Evolutionary conservation across 371 early-diverging fungal species (phyloP), one percentile per base, ranked within the genome.

Genomic region (Entomophthora muscae): DNA sequence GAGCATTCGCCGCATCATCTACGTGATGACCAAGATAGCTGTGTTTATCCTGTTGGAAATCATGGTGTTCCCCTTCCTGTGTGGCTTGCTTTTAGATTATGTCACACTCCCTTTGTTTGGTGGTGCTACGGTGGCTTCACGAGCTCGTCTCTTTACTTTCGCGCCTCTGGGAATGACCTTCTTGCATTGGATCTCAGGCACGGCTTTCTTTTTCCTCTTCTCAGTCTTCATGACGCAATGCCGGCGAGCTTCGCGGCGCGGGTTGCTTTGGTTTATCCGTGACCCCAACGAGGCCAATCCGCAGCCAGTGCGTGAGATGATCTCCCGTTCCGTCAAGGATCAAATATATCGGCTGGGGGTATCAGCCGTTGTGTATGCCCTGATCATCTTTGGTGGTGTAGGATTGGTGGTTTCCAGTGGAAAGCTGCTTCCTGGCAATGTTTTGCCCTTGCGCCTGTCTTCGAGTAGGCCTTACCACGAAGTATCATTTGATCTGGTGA

Each of bases 381-480:
- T 53, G 10, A 3, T 53, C 3, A 26, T 26, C 54, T 23, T 26
- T n/a, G 21, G 21, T 23, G 26, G 23, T 3, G 2, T 53, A 3
- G 54, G 54, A 7, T 5, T 53, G 5, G 26, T 26, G 3, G n/a
- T 53, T n/a, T 3, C 5, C 3, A 53, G 26, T 26, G 21, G 21
- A 26, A 3, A 5, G 54, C 3, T 23, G 7, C 5, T 53, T 23
- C 54, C 54, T n/a, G n/a, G n/a, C 3, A n/a, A n/a, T n/a, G 23
- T 53, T 26, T n/a, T 53, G 54, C 54, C 54, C 3, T n/a, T 53
- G n/a, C 5, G 26, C n/a, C 3, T 53, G n/a, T n/a, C 3, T 3
- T 26, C 54, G 3, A n/a, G n/a, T n/a, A n/a, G n/a, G n/a, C n/a
- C 61, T 60, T 60, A 10, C n/a, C 32, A 32, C 32, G 61, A 30